Evolutionary conservation across 352 stramenopile species (phyloP).

Genomic region (Thalassiosira hispida): DNA sequence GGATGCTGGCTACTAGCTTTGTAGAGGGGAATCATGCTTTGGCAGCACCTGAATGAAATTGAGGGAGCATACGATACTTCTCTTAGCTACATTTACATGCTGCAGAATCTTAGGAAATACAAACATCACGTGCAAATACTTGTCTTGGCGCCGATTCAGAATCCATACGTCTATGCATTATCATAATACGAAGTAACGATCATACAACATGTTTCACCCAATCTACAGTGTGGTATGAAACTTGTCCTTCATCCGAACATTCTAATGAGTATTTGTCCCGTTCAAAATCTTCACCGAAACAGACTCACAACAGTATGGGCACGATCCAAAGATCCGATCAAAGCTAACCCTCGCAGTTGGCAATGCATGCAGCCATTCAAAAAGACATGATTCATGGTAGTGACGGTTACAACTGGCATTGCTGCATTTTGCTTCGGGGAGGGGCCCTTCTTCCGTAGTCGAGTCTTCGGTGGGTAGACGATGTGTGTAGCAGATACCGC

Average conservation of each 20-base stretch:
- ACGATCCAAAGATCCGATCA: conserved; percentile 60
- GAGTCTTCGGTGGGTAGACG: conserved; percentile 45
- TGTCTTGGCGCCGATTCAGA: no score
- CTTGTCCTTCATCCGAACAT: no score
- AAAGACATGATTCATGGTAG: conserved; percentile 63
- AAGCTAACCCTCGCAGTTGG: conserved; percentile 58
- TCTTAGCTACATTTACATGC: background rate
- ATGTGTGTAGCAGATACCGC: conserved; percentile 62
- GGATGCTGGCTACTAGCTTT: conserved; percentile 27
- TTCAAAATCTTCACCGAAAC: conserved; percentile 59
- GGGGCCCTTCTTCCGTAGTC: conserved; percentile 25
- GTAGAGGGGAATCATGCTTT: no score
- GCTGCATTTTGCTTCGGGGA: conserved; percentile 56
- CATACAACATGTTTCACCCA: no score
- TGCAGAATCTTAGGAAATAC: background rate
- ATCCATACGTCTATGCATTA: no score
- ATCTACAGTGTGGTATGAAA: no score
- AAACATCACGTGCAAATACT: background rate
- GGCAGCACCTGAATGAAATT: no score
- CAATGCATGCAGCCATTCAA: conserved; percentile 66
- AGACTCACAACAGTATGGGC: conserved; percentile 51
- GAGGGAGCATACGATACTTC: background rate
- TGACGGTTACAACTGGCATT: conserved; percentile 53
- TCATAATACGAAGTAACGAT: no score
- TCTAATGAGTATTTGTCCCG: conserved; percentile 13